Conservation (phyloP, 768 basidiomycete genomes). For the Lyophyllum shimeji region DNA sequence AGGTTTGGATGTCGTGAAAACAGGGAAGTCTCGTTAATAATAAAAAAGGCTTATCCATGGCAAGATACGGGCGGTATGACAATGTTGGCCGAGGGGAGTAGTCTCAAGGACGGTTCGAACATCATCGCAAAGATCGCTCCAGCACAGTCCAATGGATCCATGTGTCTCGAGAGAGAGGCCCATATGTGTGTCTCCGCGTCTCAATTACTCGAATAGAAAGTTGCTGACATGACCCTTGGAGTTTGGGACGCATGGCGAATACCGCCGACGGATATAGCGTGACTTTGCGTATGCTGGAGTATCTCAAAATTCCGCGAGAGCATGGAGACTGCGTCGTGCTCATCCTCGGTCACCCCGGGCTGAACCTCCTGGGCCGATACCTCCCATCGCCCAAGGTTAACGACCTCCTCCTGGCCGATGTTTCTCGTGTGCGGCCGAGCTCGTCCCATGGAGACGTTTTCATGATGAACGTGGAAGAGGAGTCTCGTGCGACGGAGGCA, state of each 20-base stretch:
- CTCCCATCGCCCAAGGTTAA: constrained; percentile 67
- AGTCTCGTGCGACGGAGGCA: constrained; percentile 33
- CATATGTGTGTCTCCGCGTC: constrained; percentile 53
- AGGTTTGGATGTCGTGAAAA: constrained; percentile 3
- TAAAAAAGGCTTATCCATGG: constrained; percentile 57
- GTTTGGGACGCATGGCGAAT: constrained; percentile 49
- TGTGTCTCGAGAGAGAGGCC: constrained; percentile 71
- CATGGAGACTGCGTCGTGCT: constrained; percentile 70
- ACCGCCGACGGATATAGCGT: constrained; percentile 53
- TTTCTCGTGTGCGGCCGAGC: constrained; percentile 38
- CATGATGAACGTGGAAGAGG: constrained; percentile 46
- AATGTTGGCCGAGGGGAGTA: constrained; percentile 64
- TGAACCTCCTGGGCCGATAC: constrained; percentile 69
- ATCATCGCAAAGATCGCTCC: constrained; percentile 75
- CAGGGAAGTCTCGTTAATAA: neutral
- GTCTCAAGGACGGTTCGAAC: constrained; percentile 66
- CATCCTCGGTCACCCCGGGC: constrained; percentile 69
- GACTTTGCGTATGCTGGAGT: constrained; percentile 59
- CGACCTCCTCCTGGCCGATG: constrained; percentile 61
- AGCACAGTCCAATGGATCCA: constrained; percentile 69
- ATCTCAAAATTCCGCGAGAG: constrained; percentile 62
- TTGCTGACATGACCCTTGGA: constrained; percentile 20
- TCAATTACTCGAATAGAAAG: neutral
- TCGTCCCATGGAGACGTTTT: constrained; percentile 48
- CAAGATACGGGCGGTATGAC: constrained; percentile 75